Evolutionary conservation across 75 land plant species (phyloP), one percentile per base, ranked within the genome.

Genomic region (Adiantum capillusveneris): DNA sequence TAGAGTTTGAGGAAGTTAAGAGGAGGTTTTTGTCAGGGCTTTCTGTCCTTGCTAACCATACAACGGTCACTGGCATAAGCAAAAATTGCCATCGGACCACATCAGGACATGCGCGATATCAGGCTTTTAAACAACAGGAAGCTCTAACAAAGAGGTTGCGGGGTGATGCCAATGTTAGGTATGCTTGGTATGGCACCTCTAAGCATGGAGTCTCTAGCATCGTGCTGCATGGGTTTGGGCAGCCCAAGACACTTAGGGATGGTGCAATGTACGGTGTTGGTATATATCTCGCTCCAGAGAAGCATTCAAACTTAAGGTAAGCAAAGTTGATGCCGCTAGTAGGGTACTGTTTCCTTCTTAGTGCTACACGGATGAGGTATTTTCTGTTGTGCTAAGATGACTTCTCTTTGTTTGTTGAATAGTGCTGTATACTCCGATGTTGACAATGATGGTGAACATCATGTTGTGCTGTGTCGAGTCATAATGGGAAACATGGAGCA

Each of bases 111-210:
- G 68, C 58, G 53, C 78, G 81, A 1, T 41, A 60, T 14, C 71
- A 79, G 62, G 65, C 65, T 25, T 92, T 92, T 56, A 58, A 76
- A 31, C 69, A 74, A 55, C 84, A 83, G 66, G 60, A 66, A 34
- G 87, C 76, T 7, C 52, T 74, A 6, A 74, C 69, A 0, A 61
- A 52, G 14, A 73, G 41, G 29, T 39, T 9, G 1, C 84, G 96
- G 20, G 97, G 93, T 25, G 63, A 76, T 73, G 83, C 96, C 31
- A 93, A 93, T 84, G 70, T 89, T 46, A 53, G 64, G 0, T 73
- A 72, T 76, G 98, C 84, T 5, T 93, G 98, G 98, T 71, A 89
- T 58, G 75, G 83, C 56, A 55, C 63, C 43, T 69, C 85, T 0
- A 70, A 71, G 29, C 59, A 61, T 25, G 82, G 60, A 25, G 37